Evolutionary conservation across 768 basidiomycete species (phyloP).

Genomic region (Trichaptum fuscoviolaceum): DNA sequence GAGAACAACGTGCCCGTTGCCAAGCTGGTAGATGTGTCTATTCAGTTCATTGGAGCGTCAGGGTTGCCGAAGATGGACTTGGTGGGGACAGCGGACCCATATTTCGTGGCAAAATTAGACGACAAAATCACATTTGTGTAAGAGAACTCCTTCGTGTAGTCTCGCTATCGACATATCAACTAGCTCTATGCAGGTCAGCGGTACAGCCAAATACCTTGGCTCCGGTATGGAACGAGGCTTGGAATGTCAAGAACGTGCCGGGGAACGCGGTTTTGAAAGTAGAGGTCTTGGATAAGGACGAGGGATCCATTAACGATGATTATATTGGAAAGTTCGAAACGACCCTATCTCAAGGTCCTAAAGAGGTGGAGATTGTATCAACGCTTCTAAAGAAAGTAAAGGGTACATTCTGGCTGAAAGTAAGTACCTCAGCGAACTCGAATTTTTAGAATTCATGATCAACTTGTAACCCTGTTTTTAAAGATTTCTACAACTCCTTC

Average conservation of each 20-base stretch:
- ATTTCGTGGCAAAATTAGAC: slow-evolving; percentile 66
- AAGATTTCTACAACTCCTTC: slow-evolving; percentile 57
- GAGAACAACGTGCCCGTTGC: slow-evolving; percentile 8
- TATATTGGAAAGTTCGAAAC: slow-evolving; percentile 60
- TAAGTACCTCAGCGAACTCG: slow-evolving; percentile 21
- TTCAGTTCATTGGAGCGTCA: slow-evolving; percentile 66
- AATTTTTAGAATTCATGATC: neutral
- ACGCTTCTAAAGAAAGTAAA: slow-evolving; percentile 41
- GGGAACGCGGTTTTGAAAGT: slow-evolving; percentile 51
- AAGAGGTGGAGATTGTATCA: slow-evolving; percentile 59
- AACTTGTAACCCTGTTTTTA: slow-evolving; percentile 1
- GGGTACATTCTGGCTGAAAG: slow-evolving; percentile 70
- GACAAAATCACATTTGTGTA: slow-evolving; percentile 59
- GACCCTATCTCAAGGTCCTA: slow-evolving; percentile 47
- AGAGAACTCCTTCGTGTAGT: slow-evolving; percentile 19
- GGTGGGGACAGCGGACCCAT: slow-evolving; percentile 59
- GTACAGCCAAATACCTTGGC: slow-evolving; percentile 50
- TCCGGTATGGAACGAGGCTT: slow-evolving; percentile 75
- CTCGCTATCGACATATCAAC: slow-evolving; percentile 4
- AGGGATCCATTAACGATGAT: slow-evolving; percentile 50
- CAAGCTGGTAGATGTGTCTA: slow-evolving; percentile 11
- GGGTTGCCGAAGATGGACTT: slow-evolving; percentile 68
- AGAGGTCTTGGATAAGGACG: slow-evolving; percentile 67
- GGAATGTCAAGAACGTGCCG: slow-evolving; percentile 72
- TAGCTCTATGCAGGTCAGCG: slow-evolving; percentile 44